Percentiles rank a stretch among this genome's conserved stretches.
phyloP scores from a whole-genome alignment of 805 yeast species.

The Spathaspora boniae region DNA sequence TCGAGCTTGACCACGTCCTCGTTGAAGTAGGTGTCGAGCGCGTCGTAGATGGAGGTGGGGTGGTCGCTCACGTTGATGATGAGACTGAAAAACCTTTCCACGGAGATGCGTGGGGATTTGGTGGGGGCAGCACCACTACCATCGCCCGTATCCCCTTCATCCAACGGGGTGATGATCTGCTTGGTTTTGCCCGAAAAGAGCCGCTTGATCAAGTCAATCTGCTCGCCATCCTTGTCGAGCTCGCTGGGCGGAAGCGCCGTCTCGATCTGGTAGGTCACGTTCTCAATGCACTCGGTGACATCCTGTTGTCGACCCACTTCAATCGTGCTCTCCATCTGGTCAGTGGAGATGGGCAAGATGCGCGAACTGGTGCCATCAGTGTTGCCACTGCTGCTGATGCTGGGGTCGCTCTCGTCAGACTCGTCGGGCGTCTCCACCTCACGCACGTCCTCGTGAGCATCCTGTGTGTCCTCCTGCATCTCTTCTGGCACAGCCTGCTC shows the following conservation, averaged over 20 bases:
- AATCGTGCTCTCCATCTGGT: slow-evolving; percentile 69
- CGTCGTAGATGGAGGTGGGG: slow-evolving; percentile 86
- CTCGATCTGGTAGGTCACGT: slow-evolving; percentile 86
- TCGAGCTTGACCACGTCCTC: slow-evolving; percentile 68
- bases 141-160: no score
- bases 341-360: slow-evolving; percentile 43
- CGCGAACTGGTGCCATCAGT: no score
- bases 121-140: slow-evolving; percentile 21
- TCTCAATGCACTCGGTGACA: slow-evolving; percentile 95
- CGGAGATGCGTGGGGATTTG: slow-evolving; percentile 30
- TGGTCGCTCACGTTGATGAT: slow-evolving; percentile 85
- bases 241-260: slow-evolving; percentile 72
- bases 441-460: slow-evolving; percentile 10
- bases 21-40: slow-evolving; percentile 78
- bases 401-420: neutral
- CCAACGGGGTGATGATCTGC: slow-evolving; percentile 63
- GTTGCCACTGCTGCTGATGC: no score
- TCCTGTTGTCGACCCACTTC: slow-evolving; percentile 93
- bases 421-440: slow-evolving; percentile 6
- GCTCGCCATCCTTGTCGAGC: slow-evolving; percentile 70
- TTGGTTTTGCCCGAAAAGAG: slow-evolving; percentile 84
- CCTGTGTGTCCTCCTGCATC: slow-evolving; percentile 8
- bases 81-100: slow-evolving; percentile 76
- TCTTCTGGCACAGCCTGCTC: slow-evolving; percentile 2
- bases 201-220: slow-evolving; percentile 72